phyloP scores from a whole-genome alignment of 192 early-diverging fungal species.

The Gryganskiella cystojenkinii region DNA sequence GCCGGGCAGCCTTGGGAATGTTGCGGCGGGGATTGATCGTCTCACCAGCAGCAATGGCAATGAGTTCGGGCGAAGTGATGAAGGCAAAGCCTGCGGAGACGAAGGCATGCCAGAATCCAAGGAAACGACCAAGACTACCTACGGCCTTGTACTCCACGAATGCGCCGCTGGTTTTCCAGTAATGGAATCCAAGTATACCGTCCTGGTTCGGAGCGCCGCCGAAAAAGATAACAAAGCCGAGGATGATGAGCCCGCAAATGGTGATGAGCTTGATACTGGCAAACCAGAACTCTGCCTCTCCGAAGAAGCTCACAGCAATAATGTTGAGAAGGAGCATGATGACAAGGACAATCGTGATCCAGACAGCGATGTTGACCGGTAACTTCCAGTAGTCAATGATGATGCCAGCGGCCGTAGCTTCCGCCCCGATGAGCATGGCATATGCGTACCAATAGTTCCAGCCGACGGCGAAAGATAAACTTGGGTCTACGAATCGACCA shows the following conservation, averaged over 20 bases:
- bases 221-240: conserved; percentile 53
- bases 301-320: conserved; percentile 59
- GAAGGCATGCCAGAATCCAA: conserved; percentile 59
- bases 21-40: conserved; percentile 63
- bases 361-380: conserved; percentile 50
- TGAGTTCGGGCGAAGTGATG: conserved; percentile 61
- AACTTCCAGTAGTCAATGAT: conserved; percentile 32
- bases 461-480: conserved; percentile 67
- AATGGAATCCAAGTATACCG: conserved; percentile 44
- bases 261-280: conserved; percentile 62
- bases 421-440: conserved; percentile 58
- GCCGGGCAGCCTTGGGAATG: conserved; percentile 60
- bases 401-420: conserved; percentile 34
- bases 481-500: conserved; percentile 66
- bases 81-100: conserved; percentile 35
- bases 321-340: conserved; percentile 58
- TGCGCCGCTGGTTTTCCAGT: conserved; percentile 41
- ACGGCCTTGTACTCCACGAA: conserved; percentile 44
- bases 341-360: conserved; percentile 58
- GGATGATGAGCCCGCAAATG: conserved; percentile 49
- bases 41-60: conserved; percentile 74
- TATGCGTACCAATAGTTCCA: conserved; percentile 78
- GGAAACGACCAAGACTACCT: conserved; percentile 63
- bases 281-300: conserved; percentile 73
- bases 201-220: conserved; percentile 73